Evolutionary conservation across 768 basidiomycete species (phyloP).

Genomic region (Psilocybe tampanensis): DNA sequence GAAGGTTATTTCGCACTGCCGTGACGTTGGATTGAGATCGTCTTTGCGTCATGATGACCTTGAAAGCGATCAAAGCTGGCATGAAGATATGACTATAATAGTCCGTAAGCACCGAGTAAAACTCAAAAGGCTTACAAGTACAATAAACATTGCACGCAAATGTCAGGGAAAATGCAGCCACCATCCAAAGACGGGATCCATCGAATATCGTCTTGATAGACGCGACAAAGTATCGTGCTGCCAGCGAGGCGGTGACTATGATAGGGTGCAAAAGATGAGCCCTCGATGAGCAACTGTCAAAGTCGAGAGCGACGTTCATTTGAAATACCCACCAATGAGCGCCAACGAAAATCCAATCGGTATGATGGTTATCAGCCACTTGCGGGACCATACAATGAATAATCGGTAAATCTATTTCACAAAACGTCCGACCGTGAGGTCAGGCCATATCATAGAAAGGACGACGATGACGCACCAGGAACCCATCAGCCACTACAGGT

Average conservation of each 20-base stretch:
- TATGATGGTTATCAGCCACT: neutral
- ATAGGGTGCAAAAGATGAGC: too few relatives aligned
- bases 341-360: neutral
- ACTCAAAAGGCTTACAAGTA: neutral
- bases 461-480: neutral
- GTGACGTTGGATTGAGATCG: neutral
- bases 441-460: neutral
- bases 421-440: neutral
- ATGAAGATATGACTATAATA: neutral
- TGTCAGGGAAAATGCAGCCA: constrained; percentile 1
- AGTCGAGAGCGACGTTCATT: neutral
- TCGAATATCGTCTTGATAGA: neutral
- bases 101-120: too few relatives aligned
- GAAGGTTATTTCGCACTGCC: neutral
- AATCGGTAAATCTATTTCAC: constrained; percentile 1
- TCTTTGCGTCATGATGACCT: neutral
- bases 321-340: neutral
- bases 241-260: neutral
- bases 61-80: neutral
- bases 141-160: constrained; percentile 4
- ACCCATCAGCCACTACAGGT: constrained; percentile 1
- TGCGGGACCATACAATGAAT: constrained; percentile 2
- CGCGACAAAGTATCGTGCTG: neutral
- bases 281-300: neutral
- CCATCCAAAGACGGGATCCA: neutral